phyloP scores from a whole-genome alignment of 352 stramenopile species.

The Phytophthora hybrid region DNA sequence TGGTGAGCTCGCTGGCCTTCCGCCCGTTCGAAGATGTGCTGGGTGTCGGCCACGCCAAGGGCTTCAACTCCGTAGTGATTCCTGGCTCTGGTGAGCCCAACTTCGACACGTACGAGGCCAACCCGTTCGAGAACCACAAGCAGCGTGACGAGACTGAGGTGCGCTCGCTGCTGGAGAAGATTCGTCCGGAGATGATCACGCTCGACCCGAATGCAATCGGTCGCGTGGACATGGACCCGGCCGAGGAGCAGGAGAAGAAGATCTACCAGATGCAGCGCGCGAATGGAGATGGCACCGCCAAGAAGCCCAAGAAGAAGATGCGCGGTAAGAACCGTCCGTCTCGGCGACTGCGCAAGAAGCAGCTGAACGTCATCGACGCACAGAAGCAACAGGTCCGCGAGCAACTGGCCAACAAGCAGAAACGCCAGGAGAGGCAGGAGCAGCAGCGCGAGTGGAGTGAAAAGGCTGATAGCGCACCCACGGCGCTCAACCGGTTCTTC shows the following conservation, averaged over 20 bases:
- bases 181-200: slow-evolving; percentile 98
- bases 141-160: slow-evolving; percentile 97
- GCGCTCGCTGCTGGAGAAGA: slow-evolving; percentile 97
- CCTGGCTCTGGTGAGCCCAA: slow-evolving; percentile 98
- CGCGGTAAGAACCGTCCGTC: slow-evolving; percentile 97
- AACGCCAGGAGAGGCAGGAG: slow-evolving; percentile 71
- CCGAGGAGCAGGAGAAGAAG: slow-evolving; percentile 88
- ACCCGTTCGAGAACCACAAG: slow-evolving; percentile 97
- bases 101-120: slow-evolving; percentile 98
- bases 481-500: slow-evolving; percentile 90
- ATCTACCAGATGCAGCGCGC: slow-evolving; percentile 74
- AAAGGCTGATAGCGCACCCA: slow-evolving; percentile 78
- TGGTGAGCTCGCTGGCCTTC: slow-evolving; percentile 94
- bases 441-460: slow-evolving; percentile 84
- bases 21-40: slow-evolving; percentile 99
- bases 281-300: slow-evolving; percentile 67
- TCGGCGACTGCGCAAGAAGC: slow-evolving; percentile 96
- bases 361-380: slow-evolving; percentile 98
- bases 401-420: slow-evolving; percentile 80
- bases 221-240: slow-evolving; percentile 92
- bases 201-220: slow-evolving; percentile 95
- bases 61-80: slow-evolving; percentile 91
- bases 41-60: slow-evolving; percentile 92
- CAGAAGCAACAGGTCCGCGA: slow-evolving; percentile 94
- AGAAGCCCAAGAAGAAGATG: slow-evolving; percentile 96